Base-by-base conservation (phyloP, 176 grass and related monocot species). In the Carex parvula region DNA sequence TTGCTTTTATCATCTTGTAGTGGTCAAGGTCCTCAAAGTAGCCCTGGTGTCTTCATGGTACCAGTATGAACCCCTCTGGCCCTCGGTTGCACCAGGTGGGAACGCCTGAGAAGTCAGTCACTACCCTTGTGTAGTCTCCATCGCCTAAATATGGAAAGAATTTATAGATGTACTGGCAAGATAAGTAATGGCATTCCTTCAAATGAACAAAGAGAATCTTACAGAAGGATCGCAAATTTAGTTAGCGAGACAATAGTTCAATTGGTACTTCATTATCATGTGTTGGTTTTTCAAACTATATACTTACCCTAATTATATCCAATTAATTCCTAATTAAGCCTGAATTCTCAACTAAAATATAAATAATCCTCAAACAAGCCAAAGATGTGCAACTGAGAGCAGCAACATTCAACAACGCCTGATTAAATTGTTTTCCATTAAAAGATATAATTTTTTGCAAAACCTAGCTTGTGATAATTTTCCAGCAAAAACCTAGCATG, bases 21-120 rank as follows among this genome's bases (percentile, higher is more conserved):
- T 99, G 93, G 33, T 99, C 93, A 3, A 15, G 84, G 61, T 99
- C 96, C 15, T 99, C 93, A 82, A 95, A 95, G 72, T 86, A 99
- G 35, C 93, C 83, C 58, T 91, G 93, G 91, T 93, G 83, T 94
- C 96, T 70, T 99, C 96, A 85, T 99, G 93, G 86, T 93, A 94
- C 91, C 96, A 99, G 85, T 92, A 99, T 10, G 90, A 81, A 57
- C 93, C 96, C 32, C 60, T 64, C 85, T 89, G 86, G 22, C 96
- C 96, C 81, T 95, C 96, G 17, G 9, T 86, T 37, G 79, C 60
- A 85, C 55, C 76, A 52, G 44, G 14, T 17, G 80, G 87, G 66
- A 94, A 92, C n/a, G 62, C 84, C 64, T 78, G 90, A 94, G 75
- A 99, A 99, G 87, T 99, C 96, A 18, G 84, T 63, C 37, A 99